These are phyloP conservation scores for Aspergillus homomorphus DNA, from an alignment of 495 filamentous ascomycete species.

Conservation along the genomic window DNA sequence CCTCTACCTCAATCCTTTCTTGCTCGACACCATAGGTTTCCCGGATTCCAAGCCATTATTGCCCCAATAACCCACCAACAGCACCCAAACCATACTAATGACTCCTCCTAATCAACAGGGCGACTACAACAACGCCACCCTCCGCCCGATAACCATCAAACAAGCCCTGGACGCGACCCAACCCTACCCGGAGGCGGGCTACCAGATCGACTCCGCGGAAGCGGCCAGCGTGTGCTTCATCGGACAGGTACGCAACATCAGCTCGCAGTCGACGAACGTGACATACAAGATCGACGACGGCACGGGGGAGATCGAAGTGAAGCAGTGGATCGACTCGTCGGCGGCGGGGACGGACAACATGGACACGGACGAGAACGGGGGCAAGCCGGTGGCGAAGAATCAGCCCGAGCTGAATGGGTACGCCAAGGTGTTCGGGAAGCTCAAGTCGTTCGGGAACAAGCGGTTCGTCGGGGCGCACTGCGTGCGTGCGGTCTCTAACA, in stretches of 20 bases:
- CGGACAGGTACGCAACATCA: slow-evolving; percentile 85
- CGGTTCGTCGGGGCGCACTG: slow-evolving; percentile 75
- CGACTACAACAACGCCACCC: slow-evolving; percentile 60
- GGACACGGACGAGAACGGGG: slow-evolving; percentile 38
- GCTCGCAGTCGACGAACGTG: slow-evolving; percentile 80
- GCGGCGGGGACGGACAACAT: slow-evolving; percentile 40
- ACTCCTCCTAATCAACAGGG: slow-evolving; percentile 7
- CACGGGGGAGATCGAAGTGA: slow-evolving; percentile 87
- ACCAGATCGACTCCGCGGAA: slow-evolving; percentile 74
- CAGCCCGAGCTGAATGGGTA: slow-evolving; percentile 67
- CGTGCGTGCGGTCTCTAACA: slow-evolving; percentile 72
- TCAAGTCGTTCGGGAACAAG: slow-evolving; percentile 76
- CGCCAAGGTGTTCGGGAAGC: slow-evolving; percentile 74
- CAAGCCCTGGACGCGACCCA: slow-evolving; percentile 80
- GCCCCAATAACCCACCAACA: not conserved
- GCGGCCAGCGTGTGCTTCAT: slow-evolving; percentile 68
- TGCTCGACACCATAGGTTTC: not conserved
- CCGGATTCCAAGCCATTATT: not conserved
- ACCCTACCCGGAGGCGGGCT: slow-evolving; percentile 67
- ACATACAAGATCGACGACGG: slow-evolving; percentile 95
- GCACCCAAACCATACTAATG: slow-evolving; percentile 2
- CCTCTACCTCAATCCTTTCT: not conserved
- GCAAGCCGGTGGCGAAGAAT: slow-evolving; percentile 37
- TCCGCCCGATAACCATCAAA: slow-evolving; percentile 92
- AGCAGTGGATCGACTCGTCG: slow-evolving; percentile 78